phyloP scores from a whole-genome alignment of 2,329 filamentous ascomycete species.

The Clonostachys rhizophaga region DNA sequence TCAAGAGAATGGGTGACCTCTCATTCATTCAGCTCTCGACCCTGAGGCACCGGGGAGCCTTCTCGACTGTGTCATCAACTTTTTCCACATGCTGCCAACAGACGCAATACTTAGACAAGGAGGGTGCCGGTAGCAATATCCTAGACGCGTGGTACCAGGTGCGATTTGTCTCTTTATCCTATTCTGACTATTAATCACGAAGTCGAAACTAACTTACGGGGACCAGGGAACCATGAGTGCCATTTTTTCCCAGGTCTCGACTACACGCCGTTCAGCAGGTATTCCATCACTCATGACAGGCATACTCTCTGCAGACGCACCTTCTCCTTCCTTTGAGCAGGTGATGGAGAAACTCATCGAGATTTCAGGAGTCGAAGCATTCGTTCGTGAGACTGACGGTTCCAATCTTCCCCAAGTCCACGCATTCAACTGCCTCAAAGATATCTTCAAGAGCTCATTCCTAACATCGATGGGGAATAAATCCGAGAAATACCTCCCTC shows the following conservation, averaged over 20 bases:
- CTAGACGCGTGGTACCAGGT: slow-evolving; percentile 70
- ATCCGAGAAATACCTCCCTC: slow-evolving; percentile 70
- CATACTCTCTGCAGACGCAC: slow-evolving; percentile 64
- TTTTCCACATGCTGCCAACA: slow-evolving; percentile 76
- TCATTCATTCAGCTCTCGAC: slow-evolving; percentile 80
- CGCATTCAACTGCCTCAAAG: slow-evolving; percentile 88
- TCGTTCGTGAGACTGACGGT: slow-evolving; percentile 52
- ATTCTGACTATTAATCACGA: neutral
- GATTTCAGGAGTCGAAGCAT: slow-evolving; percentile 51
- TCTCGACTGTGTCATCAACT: slow-evolving; percentile 86
- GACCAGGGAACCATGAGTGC: slow-evolving; percentile 58
- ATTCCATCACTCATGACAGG: slow-evolving; percentile 84
- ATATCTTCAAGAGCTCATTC: slow-evolving; percentile 81
- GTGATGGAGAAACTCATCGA: slow-evolving; percentile 59
- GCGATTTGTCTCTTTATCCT: slow-evolving; percentile 7
- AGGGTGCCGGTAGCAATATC: slow-evolving; percentile 30
- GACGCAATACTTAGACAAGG: slow-evolving; percentile 39
- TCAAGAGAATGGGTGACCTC: slow-evolving; percentile 64
- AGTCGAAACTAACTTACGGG: slow-evolving; percentile 8
- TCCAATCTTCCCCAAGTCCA: slow-evolving; percentile 84
- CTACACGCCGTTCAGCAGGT: slow-evolving; percentile 86
- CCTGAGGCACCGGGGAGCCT: slow-evolving; percentile 85
- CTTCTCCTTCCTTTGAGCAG: slow-evolving; percentile 55
- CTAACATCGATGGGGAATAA: slow-evolving; percentile 67
- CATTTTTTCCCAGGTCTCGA: slow-evolving; percentile 72